These are phyloP conservation scores for Sordariomycetes sp. DNA, from an alignment of 2,329 filamentous ascomycete genomes.

Conservation along the genomic window DNA sequence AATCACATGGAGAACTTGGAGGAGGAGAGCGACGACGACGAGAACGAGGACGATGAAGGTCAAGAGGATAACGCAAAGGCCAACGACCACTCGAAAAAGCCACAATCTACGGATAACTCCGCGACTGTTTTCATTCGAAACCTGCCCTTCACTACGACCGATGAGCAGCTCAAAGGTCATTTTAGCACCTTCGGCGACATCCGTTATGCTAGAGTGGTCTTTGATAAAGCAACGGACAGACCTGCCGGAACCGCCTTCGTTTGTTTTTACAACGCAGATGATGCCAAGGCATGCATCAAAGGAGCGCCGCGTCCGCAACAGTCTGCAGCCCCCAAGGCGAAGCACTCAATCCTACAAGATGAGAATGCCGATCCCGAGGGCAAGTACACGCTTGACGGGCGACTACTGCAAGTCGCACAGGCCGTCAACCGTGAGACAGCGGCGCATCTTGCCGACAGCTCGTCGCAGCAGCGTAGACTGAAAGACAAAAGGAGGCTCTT, in stretches of 20 bases:
- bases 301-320: constrained; percentile 56
- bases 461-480: constrained; percentile 53
- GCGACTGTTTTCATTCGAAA: constrained; percentile 89
- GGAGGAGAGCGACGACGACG: constrained; percentile 43
- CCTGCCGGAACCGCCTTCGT: constrained; percentile 92
- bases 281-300: constrained; percentile 69
- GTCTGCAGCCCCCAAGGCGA: constrained; percentile 44
- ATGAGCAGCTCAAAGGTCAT: constrained; percentile 74
- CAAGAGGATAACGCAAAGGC: constrained; percentile 31
- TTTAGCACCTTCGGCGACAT: constrained; percentile 84
- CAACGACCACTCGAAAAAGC: constrained; percentile 3
- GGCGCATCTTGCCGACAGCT: constrained; percentile 60
- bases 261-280: constrained; percentile 72
- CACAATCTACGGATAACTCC: constrained; percentile 50
- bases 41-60: constrained; percentile 31
- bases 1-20: constrained; percentile 49
- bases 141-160: constrained; percentile 78
- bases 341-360: constrained; percentile 81
- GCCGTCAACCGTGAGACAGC: constrained; percentile 83
- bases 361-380: constrained; percentile 74
- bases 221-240: constrained; percentile 76
- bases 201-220: constrained; percentile 83
- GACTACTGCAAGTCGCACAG: constrained; percentile 73
- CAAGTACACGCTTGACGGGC: constrained; percentile 82
- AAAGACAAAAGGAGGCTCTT: constrained; percentile 88